Evolutionary conservation across 768 basidiomycete genomes (phyloP).

Genomic region (Mycena leptocephala): DNA sequence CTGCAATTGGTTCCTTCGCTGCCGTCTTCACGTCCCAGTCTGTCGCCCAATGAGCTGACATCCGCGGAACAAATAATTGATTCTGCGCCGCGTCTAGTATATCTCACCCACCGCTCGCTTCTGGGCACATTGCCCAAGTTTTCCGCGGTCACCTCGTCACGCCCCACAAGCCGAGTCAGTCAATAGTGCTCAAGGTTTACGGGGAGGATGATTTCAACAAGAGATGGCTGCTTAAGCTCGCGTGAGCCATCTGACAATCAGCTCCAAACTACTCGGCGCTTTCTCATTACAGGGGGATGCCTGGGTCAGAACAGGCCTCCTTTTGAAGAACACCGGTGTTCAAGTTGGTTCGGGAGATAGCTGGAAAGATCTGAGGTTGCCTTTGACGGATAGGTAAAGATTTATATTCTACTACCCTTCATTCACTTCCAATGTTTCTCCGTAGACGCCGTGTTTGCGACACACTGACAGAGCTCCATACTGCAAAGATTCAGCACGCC

Average conservation of each 20-base stretch:
- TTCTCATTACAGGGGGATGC: not conserved
- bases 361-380: not conserved
- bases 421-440: not conserved
- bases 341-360: too few relatives aligned
- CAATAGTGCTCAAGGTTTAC: too few relatives aligned
- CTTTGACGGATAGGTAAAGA: not conserved
- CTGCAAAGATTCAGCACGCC: not conserved
- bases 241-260: not conserved
- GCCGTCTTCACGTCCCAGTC: not conserved
- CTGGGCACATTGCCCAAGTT: not conserved
- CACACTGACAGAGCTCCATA: not conserved
- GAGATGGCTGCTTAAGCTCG: constrained; percentile 1
- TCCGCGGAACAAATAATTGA: not conserved
- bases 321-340: not conserved
- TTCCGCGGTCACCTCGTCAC: too few relatives aligned
- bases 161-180: too few relatives aligned
- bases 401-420: not conserved
- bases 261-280: not conserved
- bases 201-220: not conserved
- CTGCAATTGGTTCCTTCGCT: not conserved
- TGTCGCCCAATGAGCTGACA: not conserved
- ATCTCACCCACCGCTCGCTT: not conserved
- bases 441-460: not conserved
- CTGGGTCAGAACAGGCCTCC: not conserved
- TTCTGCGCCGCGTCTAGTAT: not conserved